Conservation (phyloP, 805 yeast species). For the Ogataea nonfermentans region DNA sequence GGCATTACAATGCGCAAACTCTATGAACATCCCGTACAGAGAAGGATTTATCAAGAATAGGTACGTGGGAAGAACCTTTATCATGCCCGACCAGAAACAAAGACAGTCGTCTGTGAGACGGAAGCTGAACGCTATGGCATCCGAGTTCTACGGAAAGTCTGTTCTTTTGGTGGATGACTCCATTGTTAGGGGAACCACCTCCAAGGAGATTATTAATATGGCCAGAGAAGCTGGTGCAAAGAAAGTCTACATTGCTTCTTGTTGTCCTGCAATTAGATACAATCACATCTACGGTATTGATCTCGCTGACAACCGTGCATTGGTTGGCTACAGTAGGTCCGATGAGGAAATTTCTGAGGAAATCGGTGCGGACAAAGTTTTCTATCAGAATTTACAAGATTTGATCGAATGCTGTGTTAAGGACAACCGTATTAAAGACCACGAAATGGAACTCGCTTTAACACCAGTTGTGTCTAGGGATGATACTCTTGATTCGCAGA, state of each 20-base stretch:
- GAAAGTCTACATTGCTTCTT: conserved; percentile 92
- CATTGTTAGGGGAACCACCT: conserved; percentile 96
- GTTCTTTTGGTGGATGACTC: conserved; percentile 95
- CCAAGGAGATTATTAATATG: conserved; percentile 94
- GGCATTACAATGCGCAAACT: conserved; percentile 87
- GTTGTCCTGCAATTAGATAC: conserved; percentile 96
- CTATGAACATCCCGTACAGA: conserved; percentile 78
- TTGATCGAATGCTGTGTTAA: conserved; percentile 71
- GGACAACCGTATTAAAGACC: conserved; percentile 31
- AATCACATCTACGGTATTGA: conserved; percentile 98
- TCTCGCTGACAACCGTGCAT: conserved; percentile 89
- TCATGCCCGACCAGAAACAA: conserved; percentile 97
- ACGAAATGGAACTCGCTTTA: conserved; percentile 34
- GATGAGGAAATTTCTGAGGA: conserved; percentile 73
- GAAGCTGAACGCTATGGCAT: conserved; percentile 93
- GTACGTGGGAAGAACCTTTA: conserved; percentile 95
- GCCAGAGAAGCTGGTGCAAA: conserved; percentile 98
- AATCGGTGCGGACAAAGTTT: conserved; percentile 88
- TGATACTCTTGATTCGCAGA: conserved; percentile 29
- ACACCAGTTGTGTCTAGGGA: conserved; percentile 36
- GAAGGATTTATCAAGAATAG: conserved; percentile 97
- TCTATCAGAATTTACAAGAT: conserved; percentile 84
- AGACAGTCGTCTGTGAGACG: conserved; percentile 91
- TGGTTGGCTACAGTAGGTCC: conserved; percentile 80
- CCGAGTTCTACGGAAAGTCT: conserved; percentile 80